Conservation (phyloP, 2,329 filamentous ascomycete species). For the Hypoxylon sp. region DNA sequence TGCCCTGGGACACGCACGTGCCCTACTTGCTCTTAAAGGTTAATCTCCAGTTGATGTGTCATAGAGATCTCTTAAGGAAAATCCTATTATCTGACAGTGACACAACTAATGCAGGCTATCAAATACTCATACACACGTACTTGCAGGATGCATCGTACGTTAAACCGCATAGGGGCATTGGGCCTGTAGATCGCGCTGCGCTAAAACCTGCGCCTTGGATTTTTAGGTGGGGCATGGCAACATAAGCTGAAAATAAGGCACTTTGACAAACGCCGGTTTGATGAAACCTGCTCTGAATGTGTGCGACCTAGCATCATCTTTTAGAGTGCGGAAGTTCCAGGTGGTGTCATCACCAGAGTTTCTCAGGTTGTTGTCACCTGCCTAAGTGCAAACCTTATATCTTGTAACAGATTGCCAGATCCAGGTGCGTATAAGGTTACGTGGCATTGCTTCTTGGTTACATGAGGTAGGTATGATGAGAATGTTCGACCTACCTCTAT, state of each 20-base stretch:
- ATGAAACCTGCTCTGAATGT: not conserved
- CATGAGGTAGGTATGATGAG: not conserved
- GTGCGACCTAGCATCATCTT: not conserved
- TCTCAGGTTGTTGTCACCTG: too few species aligned
- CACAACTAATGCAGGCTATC: not conserved
- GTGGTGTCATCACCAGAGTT: not conserved
- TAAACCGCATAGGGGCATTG: not conserved
- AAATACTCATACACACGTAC: not conserved
- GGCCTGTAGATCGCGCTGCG: not conserved
- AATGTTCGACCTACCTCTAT: not conserved
- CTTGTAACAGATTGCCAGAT: too few species aligned
- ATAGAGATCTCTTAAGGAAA: too few species aligned
- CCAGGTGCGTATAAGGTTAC: too few species aligned
- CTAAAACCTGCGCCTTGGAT: not conserved
- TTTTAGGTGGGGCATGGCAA: not conserved
- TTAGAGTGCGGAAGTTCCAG: not conserved
- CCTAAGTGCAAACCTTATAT: too few species aligned
- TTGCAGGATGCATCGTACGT: not conserved
- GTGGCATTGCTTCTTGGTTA: not conserved
- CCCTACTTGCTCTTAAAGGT: too few species aligned
- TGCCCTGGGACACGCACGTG: too few species aligned
- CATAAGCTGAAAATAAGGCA: slow-evolving; percentile 21
- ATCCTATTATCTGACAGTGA: too few species aligned
- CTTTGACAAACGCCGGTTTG: not conserved
- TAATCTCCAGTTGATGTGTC: too few species aligned